A percentile compares a stretch with the other conserved stretches of the same genome.
Evolutionary conservation across 2,329 filamentous ascomycete genomes (phyloP).

Genomic region (Daldinia eschscholtzii): DNA sequence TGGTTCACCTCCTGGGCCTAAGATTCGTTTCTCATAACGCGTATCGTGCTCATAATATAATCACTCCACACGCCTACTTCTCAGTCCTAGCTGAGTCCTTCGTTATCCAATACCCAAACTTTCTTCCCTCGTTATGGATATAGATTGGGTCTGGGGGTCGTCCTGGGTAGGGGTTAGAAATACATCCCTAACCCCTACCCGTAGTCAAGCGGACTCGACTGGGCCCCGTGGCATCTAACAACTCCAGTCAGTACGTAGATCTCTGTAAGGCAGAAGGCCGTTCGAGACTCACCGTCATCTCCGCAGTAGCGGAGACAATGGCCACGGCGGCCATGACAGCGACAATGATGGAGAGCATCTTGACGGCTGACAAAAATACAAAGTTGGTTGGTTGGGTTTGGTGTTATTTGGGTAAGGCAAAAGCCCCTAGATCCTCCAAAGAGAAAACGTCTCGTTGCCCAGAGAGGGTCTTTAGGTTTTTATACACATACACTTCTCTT

Average conservation of each 20-base stretch:
- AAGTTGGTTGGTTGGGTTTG: slow-evolving; percentile 25
- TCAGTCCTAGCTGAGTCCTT: slow-evolving; percentile 15
- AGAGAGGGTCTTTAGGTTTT: slow-evolving; percentile 33
- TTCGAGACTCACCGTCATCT: slow-evolving; percentile 35
- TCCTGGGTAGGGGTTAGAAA: slow-evolving; percentile 27
- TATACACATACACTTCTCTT: slow-evolving; percentile 35
- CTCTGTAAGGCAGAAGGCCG: neutral
- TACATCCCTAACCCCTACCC: slow-evolving; percentile 20
- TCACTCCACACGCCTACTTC: slow-evolving; percentile 34
- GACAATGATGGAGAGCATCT: slow-evolving; percentile 43
- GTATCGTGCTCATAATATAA: slow-evolving; percentile 37
- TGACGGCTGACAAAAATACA: slow-evolving; percentile 28
- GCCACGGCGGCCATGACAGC: slow-evolving; percentile 41
- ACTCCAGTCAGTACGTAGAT: slow-evolving; percentile 19
- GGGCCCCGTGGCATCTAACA: slow-evolving; percentile 28
- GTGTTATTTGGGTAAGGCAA: slow-evolving; percentile 35
- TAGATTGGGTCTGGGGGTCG: slow-evolving; percentile 19
- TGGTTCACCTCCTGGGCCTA: slow-evolving; percentile 32
- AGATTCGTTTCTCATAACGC: slow-evolving; percentile 38
- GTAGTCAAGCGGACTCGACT: slow-evolving; percentile 32
- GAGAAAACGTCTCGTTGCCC: slow-evolving; percentile 6
- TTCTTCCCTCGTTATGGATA: slow-evolving; percentile 27
- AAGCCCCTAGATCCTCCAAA: slow-evolving; percentile 34
- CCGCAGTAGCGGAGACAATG: slow-evolving; percentile 31
- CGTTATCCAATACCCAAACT: slow-evolving; percentile 33